These are phyloP conservation scores for Penicillium cosmopolitanum DNA, from an alignment of 495 filamentous ascomycete genomes.

Conservation along the genomic window DNA sequence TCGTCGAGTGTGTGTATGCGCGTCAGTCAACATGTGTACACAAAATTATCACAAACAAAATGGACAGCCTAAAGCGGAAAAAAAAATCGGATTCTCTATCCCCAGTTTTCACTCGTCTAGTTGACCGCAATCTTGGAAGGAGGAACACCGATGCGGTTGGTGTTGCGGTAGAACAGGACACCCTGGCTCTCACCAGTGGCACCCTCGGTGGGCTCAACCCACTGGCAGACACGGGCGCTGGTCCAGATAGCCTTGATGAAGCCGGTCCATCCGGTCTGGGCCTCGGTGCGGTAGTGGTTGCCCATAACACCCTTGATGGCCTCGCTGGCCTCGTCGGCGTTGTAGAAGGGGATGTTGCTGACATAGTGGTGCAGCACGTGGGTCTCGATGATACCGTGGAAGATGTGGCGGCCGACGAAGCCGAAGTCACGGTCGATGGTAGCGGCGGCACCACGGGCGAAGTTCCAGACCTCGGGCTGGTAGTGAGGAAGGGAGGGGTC, in stretches of 20 bases:
- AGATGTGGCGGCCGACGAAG: conserved; percentile 59
- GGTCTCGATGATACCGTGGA: conserved; percentile 66
- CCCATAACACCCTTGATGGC: conserved; percentile 63
- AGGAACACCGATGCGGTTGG: conserved; percentile 71
- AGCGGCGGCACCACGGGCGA: conserved; percentile 59
- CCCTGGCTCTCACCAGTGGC: conserved; percentile 56
- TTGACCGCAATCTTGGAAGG: conserved; percentile 54
- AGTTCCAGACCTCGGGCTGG: conserved; percentile 58
- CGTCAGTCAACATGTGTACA: conserved; percentile 7
- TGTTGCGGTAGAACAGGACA: conserved; percentile 63
- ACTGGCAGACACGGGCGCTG: conserved; percentile 56
- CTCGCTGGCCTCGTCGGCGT: conserved; percentile 63
- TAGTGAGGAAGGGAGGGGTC: conserved; percentile 63
- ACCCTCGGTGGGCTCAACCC: conserved; percentile 67
- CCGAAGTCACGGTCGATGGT: conserved; percentile 66
- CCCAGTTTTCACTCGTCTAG: conserved; percentile 28
- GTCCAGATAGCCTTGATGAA: conserved; percentile 61
- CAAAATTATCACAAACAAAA: conserved; percentile 9
- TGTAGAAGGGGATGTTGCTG: conserved; percentile 64
- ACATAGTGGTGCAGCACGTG: conserved; percentile 66
- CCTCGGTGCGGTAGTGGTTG: conserved; percentile 57
- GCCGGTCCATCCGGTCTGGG: conserved; percentile 53
- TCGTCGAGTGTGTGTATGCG: conserved; percentile 8
- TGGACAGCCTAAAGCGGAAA: conserved; percentile 8
- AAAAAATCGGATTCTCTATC: conserved; percentile 21